Percentiles rank a stretch among this genome's conserved stretches.
Evolutionary conservation across 202 grass and related monocot genomes (phyloP).

Genomic region (Saccharum hybrid): DNA sequence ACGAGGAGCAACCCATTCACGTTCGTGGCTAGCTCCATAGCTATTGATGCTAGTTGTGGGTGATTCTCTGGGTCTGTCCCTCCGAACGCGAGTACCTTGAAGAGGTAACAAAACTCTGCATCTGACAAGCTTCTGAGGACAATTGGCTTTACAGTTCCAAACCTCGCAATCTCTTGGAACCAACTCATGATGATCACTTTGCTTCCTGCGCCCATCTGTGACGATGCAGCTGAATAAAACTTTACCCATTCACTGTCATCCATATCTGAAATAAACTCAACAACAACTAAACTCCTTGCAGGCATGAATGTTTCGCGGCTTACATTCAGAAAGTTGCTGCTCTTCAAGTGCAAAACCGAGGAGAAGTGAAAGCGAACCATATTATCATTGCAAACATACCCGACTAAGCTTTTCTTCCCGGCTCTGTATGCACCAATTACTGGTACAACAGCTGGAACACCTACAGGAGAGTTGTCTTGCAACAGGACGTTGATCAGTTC

Average conservation of each 20-base stretch:
- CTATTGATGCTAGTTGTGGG: not conserved
- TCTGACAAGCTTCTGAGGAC: not conserved
- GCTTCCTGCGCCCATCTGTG: not conserved
- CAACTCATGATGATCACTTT: not conserved
- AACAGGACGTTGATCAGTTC: not conserved
- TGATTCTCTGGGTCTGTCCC: not conserved
- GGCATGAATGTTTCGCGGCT: not conserved
- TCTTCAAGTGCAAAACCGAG: not conserved
- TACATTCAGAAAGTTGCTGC: not conserved
- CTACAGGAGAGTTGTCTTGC: not conserved
- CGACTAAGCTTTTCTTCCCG: not conserved
- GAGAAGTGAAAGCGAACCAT: not conserved
- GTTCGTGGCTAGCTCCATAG: not conserved
- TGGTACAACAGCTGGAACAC: not conserved
- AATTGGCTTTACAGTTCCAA: not conserved
- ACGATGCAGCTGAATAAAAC: not conserved
- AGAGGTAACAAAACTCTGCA: slow-evolving; percentile 10
- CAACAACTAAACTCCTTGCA: not conserved
- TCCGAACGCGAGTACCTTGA: slow-evolving; percentile 9
- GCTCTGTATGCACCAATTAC: not conserved
- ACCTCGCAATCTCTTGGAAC: not conserved
- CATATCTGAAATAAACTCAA: slow-evolving; percentile 7
- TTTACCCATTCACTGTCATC: not conserved
- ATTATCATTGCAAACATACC: not conserved
- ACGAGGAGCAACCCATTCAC: not conserved